These are phyloP conservation scores for Hymenoscyphus scutula DNA, from an alignment of 2,329 filamentous ascomycete species.

Conservation along the genomic window DNA sequence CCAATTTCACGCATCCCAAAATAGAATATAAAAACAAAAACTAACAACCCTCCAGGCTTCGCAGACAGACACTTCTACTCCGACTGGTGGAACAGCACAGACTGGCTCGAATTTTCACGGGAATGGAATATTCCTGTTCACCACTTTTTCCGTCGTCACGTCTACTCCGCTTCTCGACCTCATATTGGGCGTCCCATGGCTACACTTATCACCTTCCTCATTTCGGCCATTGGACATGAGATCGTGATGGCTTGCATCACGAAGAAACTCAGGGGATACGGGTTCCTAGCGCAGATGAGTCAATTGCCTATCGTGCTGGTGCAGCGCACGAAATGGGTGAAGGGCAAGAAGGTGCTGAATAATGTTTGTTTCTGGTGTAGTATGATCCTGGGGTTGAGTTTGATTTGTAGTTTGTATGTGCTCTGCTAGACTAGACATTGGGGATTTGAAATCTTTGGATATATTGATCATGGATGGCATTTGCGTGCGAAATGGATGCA, in stretches of 20 bases:
- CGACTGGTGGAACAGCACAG: conserved; percentile 74
- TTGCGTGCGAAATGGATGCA: neutral
- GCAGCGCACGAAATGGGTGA: conserved; percentile 76
- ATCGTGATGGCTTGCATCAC: conserved; percentile 98
- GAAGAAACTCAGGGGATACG: conserved; percentile 92
- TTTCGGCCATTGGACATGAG: conserved; percentile 87
- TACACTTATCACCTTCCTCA: conserved; percentile 86
- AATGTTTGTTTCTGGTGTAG: conserved; percentile 89
- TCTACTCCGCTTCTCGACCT: conserved; percentile 79
- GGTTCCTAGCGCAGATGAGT: conserved; percentile 92
- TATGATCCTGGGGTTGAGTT: conserved; percentile 81
- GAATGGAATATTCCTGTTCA: conserved; percentile 99
- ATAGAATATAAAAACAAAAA: neutral
- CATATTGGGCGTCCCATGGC: conserved; percentile 74
- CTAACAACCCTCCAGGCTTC: conserved; percentile 48
- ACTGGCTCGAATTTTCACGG: conserved; percentile 93
- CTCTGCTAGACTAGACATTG: too few species aligned
- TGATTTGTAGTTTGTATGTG: conserved; percentile 42
- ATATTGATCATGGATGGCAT: too few species aligned
- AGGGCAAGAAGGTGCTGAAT: conserved; percentile 74
- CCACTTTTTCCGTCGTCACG: conserved; percentile 89
- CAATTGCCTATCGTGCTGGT: conserved; percentile 94
- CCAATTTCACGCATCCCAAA: too few species aligned
- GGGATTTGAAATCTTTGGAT: too few species aligned
- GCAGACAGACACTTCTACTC: conserved; percentile 91